Base-by-base conservation (phyloP, 306 rosid genomes). In the Rubus parviflorus region DNA sequence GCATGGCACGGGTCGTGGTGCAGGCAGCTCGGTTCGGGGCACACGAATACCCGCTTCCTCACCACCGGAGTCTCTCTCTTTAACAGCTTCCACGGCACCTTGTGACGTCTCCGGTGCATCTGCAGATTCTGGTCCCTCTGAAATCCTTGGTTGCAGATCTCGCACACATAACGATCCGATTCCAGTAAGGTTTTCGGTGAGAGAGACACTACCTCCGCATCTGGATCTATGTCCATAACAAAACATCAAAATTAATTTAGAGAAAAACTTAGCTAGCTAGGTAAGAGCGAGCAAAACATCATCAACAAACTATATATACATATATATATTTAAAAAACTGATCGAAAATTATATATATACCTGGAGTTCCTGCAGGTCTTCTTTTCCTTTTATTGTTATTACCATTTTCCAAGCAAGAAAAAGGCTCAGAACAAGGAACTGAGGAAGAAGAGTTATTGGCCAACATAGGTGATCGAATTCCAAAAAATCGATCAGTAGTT, bases 141-240 rank as follows among this genome's bases (percentile, higher is more conserved):
- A 85, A 96, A 96, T 38, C 99, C 99, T 75, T 96, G 99, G 88
- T 92, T 92, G 83, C 99, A 96, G 93, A 95, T 95, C 99, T 95
- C 99, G 47, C 99, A 95, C 51, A 95, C 97, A 66, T 95, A 95
- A 10, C 99, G 97, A 88, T 95, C 99, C 64, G 99, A 95, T 87
- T 95, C 99, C 82, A 95, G 76, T 13, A 95, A 66, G 17, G 99
- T 95, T 83, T 95, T 92, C 0, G 99, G 99, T 9, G 99, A 95
- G 4, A 95, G 90, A 0, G 99, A 95, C 83, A 95, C 99, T 77
- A 95, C 99, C 74, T 95, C 99, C 25, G 99, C 99, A 80, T 95
- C 99, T 41, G 99, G 99, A 95, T 95, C 98, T 96, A 72, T 62
- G 0, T 15, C 40, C 30, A 53, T 40, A 10, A 10, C 11, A 14